Conservation (phyloP, 1,284 basidiomycete genomes). For the Inonotus obliquus region DNA sequence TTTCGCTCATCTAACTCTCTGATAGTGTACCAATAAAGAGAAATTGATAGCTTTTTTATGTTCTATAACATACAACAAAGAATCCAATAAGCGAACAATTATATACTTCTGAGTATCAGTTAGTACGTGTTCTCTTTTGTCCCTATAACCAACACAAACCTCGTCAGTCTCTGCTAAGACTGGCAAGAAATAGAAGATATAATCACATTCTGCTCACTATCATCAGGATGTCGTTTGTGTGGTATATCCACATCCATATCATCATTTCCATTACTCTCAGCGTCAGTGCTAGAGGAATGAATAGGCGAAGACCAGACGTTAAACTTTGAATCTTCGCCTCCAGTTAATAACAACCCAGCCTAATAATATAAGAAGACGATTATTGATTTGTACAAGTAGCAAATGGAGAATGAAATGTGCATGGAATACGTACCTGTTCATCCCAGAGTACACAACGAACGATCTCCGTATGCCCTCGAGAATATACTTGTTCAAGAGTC, state of each 20-base stretch:
- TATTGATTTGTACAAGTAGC: no score
- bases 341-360: conserved; percentile 49
- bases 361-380: conserved; percentile 27
- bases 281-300: background rate
- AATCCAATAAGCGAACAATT: no score
- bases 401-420: conserved; percentile 3
- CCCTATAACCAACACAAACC: background rate
- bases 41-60: no score
- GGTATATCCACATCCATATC: conserved; percentile 20
- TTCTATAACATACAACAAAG: no score
- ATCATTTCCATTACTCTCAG: conserved; percentile 8
- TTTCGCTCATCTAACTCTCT: no score
- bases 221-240: conserved; percentile 29
- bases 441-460: conserved; percentile 57
- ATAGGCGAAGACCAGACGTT: conserved; percentile 41
- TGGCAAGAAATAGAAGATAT: background rate
- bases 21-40: no score
- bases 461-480: conserved; percentile 48
- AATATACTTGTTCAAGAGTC: conserved; percentile 48
- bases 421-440: conserved; percentile 35
- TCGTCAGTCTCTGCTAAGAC: background rate
- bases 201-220: conserved; percentile 27
- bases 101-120: background rate
- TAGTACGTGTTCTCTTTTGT: conserved; percentile 11
- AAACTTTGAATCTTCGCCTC: conserved; percentile 59